These are phyloP conservation scores for Recurvomyces mirabilis DNA, from an alignment of 495 filamentous ascomycete genomes.

Conservation along the genomic window DNA sequence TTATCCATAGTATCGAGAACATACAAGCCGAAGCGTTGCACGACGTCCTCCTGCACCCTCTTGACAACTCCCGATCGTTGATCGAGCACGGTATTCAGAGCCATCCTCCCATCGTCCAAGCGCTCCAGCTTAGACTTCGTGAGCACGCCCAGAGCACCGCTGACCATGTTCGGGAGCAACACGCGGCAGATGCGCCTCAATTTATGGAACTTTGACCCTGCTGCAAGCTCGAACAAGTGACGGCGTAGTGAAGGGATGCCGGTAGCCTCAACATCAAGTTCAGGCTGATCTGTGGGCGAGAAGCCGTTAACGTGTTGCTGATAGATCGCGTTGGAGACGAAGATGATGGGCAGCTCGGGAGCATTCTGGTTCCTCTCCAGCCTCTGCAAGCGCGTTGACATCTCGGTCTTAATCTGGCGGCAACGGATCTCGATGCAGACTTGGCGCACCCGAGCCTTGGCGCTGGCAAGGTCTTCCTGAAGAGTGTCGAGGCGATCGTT, in stretches of 20 bases:
- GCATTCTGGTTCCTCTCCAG: not conserved
- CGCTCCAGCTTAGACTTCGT: conserved; percentile 6
- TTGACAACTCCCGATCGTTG: not conserved
- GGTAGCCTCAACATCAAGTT: conserved; percentile 2
- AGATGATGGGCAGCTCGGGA: conserved; percentile 6
- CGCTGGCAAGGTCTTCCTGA: no score
- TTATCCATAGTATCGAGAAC: not conserved
- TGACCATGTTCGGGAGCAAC: not conserved
- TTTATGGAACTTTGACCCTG: not conserved
- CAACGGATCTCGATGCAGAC: not conserved
- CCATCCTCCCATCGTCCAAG: not conserved
- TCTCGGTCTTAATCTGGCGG: not conserved
- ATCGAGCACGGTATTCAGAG: not conserved
- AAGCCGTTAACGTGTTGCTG: conserved; percentile 9
- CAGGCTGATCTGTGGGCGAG: conserved; percentile 1
- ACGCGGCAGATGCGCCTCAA: not conserved
- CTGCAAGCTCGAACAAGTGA: conserved; percentile 1
- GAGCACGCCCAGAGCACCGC: not conserved
- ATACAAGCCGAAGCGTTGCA: not conserved
- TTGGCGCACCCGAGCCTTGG: no score
- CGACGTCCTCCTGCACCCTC: not conserved
- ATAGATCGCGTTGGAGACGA: conserved; percentile 3
- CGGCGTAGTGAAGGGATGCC: conserved; percentile 4
- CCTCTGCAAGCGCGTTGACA: not conserved
- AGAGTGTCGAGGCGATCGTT: not conserved